phyloP scores from a whole-genome alignment of 2,329 filamentous ascomycete species.

The Fusarium ramigenum region DNA sequence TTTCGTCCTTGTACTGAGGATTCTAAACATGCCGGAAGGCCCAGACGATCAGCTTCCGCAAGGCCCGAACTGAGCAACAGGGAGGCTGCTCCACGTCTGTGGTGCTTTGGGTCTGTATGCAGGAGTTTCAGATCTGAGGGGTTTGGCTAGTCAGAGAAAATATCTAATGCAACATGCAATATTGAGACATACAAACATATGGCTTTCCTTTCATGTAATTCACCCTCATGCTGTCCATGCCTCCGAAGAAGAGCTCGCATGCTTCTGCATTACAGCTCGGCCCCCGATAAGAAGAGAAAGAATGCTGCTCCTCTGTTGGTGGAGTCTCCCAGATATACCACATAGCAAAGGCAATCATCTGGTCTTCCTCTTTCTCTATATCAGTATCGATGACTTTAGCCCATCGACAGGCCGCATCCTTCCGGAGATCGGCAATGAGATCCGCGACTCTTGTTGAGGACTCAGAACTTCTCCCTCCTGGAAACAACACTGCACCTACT shows the following conservation, averaged over 20 bases:
- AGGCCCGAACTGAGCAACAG: slow-evolving; percentile 49
- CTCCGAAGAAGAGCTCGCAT: slow-evolving; percentile 46
- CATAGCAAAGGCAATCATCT: slow-evolving; percentile 49
- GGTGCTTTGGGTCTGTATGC: slow-evolving; percentile 51
- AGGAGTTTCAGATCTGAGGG: slow-evolving; percentile 50
- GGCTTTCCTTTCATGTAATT: slow-evolving; percentile 46
- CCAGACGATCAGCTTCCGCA: slow-evolving; percentile 49
- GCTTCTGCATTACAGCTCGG: slow-evolving; percentile 48
- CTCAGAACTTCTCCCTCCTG: slow-evolving; percentile 36
- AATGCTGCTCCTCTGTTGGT: slow-evolving; percentile 29
- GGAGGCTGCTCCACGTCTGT: slow-evolving; percentile 48
- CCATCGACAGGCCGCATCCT: slow-evolving; percentile 46
- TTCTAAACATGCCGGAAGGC: slow-evolving; percentile 51
- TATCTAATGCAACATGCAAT: too few relatives aligned
- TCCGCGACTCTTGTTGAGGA: slow-evolving; percentile 32
- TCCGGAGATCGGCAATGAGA: slow-evolving; percentile 34
- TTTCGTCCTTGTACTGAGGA: slow-evolving; percentile 45
- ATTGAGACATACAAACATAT: slow-evolving; percentile 47
- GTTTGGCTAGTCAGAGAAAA: not conserved
- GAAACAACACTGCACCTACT: slow-evolving; percentile 47
- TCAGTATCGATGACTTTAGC: slow-evolving; percentile 49
- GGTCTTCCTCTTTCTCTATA: slow-evolving; percentile 38
- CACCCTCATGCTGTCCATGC: slow-evolving; percentile 44
- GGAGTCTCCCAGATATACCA: slow-evolving; percentile 47
- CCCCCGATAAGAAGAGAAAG: slow-evolving; percentile 40